A percentile compares a stretch with the other conserved stretches of the same genome.
phyloP scores from a whole-genome alignment of 2,329 filamentous ascomycete species.

The Aspergillus quadricinctus region DNA sequence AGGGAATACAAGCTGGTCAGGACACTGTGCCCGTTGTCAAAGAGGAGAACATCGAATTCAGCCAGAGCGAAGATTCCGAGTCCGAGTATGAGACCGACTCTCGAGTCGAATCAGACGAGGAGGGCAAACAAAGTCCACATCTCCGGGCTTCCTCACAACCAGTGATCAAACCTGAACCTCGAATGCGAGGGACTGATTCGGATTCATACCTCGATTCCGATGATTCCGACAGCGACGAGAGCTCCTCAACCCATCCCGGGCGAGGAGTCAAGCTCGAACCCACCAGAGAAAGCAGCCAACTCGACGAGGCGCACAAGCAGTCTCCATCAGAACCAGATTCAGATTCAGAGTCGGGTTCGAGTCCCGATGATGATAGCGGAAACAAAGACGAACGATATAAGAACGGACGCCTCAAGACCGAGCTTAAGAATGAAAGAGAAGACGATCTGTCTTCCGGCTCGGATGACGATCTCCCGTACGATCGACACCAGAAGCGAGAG shows the following conservation, averaged over 20 bases:
- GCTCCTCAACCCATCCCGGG: neutral
- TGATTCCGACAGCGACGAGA: neutral
- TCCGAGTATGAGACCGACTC: neutral
- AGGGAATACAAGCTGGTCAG: neutral
- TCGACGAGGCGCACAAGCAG: neutral
- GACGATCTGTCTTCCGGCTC: neutral
- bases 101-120: neutral
- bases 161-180: neutral
- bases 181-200: neutral
- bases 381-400: neutral
- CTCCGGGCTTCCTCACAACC: neutral
- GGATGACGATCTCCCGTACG: neutral
- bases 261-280: neutral
- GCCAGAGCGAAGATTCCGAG: neutral
- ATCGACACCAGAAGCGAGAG: neutral
- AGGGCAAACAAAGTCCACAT: neutral
- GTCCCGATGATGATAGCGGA: neutral
- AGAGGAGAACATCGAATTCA: neutral
- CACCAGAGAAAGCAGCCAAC: neutral
- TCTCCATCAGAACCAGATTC: neutral
- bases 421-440: neutral
- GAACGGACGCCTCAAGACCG: neutral
- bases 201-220: neutral
- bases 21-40: neutral
- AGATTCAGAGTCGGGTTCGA: neutral